Evolutionary conservation across 371 early-diverging fungal genomes (phyloP), one percentile per base, ranked within the genome.

Genomic region (Pancytospora epiphaga): DNA sequence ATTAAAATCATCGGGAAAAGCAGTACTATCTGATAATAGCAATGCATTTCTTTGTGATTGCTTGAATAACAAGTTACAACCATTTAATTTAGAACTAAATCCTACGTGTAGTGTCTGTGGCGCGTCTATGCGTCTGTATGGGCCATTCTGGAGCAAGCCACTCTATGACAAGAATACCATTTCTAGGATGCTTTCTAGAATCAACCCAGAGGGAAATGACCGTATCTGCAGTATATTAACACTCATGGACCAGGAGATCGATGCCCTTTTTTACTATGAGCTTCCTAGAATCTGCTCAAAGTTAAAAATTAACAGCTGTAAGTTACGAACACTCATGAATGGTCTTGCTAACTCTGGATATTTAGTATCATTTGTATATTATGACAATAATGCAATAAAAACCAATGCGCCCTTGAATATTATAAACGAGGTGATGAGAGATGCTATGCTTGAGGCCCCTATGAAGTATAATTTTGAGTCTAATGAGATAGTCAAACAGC

Each of bases 151-250:
- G 88, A 83, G 84, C 19, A 87, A 85, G 30, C 84, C 87, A 2
- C 79, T 96, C 22, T 92, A 96, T 76, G 84, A 93, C 74, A 79
- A 81, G 54, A 82, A 75, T 2, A 93, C 95, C 85, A 86, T 87
- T 84, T 34, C 77, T 72, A 52, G 84, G 80, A 76, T 86, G 64
- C 65, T 90, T 33, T 78, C 85, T 43, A 86, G 66, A 85, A 61
- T 62, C 29, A 37, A 72, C 72, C 32, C 62, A 63, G 25, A 30
- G 54, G 29, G 65, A 27, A 74, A 65, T 91, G 91, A 2, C 50
- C 85, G 99, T 70, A 91, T 97, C 86, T 75, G 86, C 76, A 97
- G 98, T 27, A 91, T 97, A 89, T 80, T 96, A 39, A 86, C 88
- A 30, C 89, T 93, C 0, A 87, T 90, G 25, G 6, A 36, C 32